Percentiles rank a stretch among this genome's conserved stretches.
These are phyloP conservation scores for Spizellomyces punctatus DNA, from an alignment of 192 early-diverging fungal genomes.

Conservation along the genomic window DNA sequence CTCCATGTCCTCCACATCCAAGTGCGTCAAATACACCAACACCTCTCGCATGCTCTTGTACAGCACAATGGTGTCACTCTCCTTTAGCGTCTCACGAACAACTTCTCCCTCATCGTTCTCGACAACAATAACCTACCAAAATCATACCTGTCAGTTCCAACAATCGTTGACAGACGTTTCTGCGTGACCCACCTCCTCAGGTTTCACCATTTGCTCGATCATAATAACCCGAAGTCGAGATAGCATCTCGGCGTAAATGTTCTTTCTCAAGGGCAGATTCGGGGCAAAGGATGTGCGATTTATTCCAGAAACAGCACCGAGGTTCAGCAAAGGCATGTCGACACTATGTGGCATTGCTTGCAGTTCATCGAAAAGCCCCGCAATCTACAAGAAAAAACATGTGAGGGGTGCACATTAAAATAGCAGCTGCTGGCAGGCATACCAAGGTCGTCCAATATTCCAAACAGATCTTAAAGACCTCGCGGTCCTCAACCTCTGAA, in stretches of 20 bases:
- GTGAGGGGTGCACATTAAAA: neutral
- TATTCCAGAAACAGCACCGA: constrained; percentile 42
- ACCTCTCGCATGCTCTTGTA: constrained; percentile 99
- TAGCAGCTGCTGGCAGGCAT: constrained; percentile 1
- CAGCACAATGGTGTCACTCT: constrained; percentile 95
- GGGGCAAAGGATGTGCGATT: constrained; percentile 16
- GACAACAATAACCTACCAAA: constrained; percentile 79
- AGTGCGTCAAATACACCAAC: constrained; percentile 95
- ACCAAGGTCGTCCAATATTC: constrained; percentile 97
- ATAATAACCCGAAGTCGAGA: constrained; percentile 88
- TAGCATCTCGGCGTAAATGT: constrained; percentile 84
- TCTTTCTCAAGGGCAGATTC: constrained; percentile 59
- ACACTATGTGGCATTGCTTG: constrained; percentile 56
- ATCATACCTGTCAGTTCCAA: neutral
- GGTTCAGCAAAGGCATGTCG: constrained; percentile 63
- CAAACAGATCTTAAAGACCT: constrained; percentile 96
- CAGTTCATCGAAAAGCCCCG: constrained; percentile 88
- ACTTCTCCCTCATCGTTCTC: constrained; percentile 99
- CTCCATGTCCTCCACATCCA: constrained; percentile 93
- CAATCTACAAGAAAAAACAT: constrained; percentile 44
- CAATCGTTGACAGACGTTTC: too few species aligned
- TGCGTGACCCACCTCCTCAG: constrained; percentile 78
- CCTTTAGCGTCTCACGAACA: constrained; percentile 95
- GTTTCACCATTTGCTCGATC: constrained; percentile 99
- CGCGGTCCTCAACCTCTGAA: constrained; percentile 91